Conservation (phyloP, 352 stramenopile species). For the Globisporangium irregulare region DNA sequence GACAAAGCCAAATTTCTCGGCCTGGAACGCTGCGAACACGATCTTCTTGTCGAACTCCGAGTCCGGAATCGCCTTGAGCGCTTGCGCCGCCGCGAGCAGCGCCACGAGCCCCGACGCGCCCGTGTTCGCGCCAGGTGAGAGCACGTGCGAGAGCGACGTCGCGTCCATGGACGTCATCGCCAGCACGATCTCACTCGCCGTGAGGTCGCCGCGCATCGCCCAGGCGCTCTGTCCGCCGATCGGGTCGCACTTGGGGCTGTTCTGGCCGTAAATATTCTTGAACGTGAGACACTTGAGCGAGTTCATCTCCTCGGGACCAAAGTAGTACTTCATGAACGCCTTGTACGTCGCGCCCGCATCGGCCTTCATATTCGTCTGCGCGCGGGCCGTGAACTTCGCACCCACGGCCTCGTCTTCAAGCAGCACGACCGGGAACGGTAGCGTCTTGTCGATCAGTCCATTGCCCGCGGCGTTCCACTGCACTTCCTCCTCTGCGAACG, state of each 20-base stretch:
- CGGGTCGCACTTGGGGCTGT: constrained; percentile 66
- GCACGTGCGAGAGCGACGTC: constrained; percentile 62
- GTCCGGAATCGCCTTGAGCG: constrained; percentile 63
- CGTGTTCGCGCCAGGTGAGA: constrained; percentile 70
- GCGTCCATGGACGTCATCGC: constrained; percentile 83
- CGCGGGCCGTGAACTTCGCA: constrained; percentile 46
- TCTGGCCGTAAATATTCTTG: constrained; percentile 67
- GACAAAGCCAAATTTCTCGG: constrained; percentile 80
- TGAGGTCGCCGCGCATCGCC: constrained; percentile 53
- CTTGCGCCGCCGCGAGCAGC: constrained; percentile 66
- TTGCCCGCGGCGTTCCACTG: constrained; percentile 66
- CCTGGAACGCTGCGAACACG: constrained; percentile 81
- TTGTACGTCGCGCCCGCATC: constrained; percentile 55
- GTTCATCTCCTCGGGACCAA: constrained; percentile 69
- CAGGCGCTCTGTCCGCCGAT: constrained; percentile 80
- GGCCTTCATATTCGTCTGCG: constrained; percentile 51
- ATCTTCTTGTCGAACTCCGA: constrained; percentile 66
- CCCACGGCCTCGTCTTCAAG: constrained; percentile 38
- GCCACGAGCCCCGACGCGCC: constrained; percentile 70
- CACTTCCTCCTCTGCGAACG: constrained; percentile 50
- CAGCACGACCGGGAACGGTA: constrained; percentile 73
- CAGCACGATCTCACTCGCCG: constrained; percentile 51
- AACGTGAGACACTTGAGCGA: constrained; percentile 73
- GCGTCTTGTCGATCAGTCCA: constrained; percentile 31
- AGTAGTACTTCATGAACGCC: constrained; percentile 84